phyloP scores from a whole-genome alignment of 345 rosid genomes.

The Isatis tinctoria region DNA sequence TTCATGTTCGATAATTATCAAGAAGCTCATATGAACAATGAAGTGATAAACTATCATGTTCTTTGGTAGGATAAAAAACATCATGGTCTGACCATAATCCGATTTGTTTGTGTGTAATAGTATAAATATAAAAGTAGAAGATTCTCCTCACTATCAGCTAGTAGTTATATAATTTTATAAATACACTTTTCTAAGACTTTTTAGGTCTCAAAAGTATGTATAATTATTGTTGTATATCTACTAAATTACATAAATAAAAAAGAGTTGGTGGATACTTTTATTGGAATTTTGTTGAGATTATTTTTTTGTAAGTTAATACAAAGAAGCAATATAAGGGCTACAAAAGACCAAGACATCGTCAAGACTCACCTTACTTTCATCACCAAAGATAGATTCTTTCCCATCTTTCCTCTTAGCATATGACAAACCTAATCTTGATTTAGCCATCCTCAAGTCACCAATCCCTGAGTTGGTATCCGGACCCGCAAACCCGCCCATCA shows the following conservation, averaged over 20 bases:
- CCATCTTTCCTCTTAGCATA: slow-evolving; percentile 79
- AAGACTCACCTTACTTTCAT: slow-evolving; percentile 47
- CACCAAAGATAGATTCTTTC: slow-evolving; percentile 67
- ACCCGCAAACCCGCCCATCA: slow-evolving; percentile 82
- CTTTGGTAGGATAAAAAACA: not conserved
- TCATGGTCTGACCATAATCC: not conserved
- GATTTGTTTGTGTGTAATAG: not conserved
- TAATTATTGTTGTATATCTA: not conserved
- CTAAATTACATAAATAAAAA: not conserved
- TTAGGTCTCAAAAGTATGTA: slow-evolving; percentile 20
- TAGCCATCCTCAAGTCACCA: slow-evolving; percentile 74
- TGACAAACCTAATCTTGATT: slow-evolving; percentile 78
- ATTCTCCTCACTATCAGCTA: not conserved
- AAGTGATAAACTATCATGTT: slow-evolving; percentile 18
- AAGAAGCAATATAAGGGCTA: slow-evolving; percentile 69
- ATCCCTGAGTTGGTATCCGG: slow-evolving; percentile 77
- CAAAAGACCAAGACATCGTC: slow-evolving; percentile 73
- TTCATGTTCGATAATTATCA: not conserved
- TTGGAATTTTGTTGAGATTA: not conserved
- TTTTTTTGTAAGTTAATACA: slow-evolving; percentile 40
- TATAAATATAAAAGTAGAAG: not conserved
- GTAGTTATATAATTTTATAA: not conserved
- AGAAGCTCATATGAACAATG: slow-evolving; percentile 20
- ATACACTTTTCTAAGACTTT: not conserved
- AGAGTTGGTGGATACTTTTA: not conserved